A percentile compares a stretch with the other conserved stretches of the same genome.
These are phyloP conservation scores for Eucalyptus cladocalyx DNA, from an alignment of 345 rosid genomes.

Conservation along the genomic window DNA sequence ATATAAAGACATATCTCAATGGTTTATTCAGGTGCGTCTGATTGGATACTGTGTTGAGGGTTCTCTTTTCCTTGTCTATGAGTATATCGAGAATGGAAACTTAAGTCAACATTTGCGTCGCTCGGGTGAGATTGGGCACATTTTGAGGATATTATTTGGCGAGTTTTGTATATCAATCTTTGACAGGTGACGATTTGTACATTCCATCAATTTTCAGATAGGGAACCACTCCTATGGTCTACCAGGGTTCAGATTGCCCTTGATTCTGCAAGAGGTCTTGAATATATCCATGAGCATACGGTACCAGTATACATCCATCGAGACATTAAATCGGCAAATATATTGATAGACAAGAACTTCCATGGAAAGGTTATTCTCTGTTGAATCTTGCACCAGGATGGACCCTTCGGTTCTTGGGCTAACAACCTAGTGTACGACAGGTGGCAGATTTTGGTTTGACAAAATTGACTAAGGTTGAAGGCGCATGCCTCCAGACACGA, in stretches of 20 bases:
- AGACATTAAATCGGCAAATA: conserved; percentile 93
- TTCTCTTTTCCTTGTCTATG: conserved; percentile 86
- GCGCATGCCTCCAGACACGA: conserved; percentile 43
- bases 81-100: conserved; percentile 85
- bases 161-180: not conserved
- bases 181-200: not conserved
- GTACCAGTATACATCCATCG: conserved; percentile 95
- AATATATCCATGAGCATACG: conserved; percentile 94
- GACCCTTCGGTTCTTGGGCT: not conserved
- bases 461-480: conserved; percentile 73
- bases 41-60: conserved; percentile 95
- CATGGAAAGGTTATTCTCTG: conserved; percentile 52
- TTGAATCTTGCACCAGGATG: not conserved
- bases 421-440: conserved; percentile 12
- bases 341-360: conserved; percentile 78
- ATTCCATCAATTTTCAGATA: conserved; percentile 30
- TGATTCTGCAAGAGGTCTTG: conserved; percentile 99
- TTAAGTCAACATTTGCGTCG: conserved; percentile 87
- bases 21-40: conserved; percentile 58
- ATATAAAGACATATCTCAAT: not conserved
- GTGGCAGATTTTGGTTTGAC: conserved; percentile 97
- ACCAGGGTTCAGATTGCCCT: conserved; percentile 90
- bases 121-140: conserved; percentile 28
- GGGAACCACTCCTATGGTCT: conserved; percentile 73
- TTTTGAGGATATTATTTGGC: not conserved